phyloP scores from a whole-genome alignment of 2,329 filamentous ascomycete species.

The Fusarium staphyleae region DNA sequence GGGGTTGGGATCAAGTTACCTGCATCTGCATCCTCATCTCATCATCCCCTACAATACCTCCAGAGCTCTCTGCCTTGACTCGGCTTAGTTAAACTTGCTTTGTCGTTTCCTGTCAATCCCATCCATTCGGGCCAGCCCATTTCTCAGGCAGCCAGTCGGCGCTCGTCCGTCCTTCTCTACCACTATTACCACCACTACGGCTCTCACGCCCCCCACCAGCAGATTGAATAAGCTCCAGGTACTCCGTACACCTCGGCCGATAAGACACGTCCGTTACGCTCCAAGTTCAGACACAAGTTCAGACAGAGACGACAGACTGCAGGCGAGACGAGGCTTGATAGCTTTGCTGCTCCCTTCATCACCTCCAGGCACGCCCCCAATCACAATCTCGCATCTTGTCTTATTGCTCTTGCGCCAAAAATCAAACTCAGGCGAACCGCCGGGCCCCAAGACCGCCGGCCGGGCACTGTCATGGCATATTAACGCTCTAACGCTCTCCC shows the following conservation, averaged over 20 bases:
- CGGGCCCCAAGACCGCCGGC: slow-evolving; percentile 38
- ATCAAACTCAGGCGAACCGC: slow-evolving; percentile 36
- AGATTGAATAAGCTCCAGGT: not conserved
- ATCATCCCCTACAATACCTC: not conserved
- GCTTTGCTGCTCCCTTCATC: slow-evolving; percentile 11
- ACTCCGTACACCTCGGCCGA: slow-evolving; percentile 9
- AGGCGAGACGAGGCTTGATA: slow-evolving; percentile 33
- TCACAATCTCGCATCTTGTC: slow-evolving; percentile 37
- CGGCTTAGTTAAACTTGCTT: slow-evolving; percentile 25
- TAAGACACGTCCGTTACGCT: slow-evolving; percentile 28
- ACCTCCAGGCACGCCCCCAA: slow-evolving; percentile 28
- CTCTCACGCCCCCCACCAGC: slow-evolving; percentile 26
- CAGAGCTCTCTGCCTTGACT: slow-evolving; percentile 18
- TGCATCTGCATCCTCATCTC: slow-evolving; percentile 14
- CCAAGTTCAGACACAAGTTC: slow-evolving; percentile 19
- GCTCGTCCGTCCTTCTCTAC: slow-evolving; percentile 32
- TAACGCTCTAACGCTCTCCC: slow-evolving; percentile 37
- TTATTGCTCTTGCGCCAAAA: slow-evolving; percentile 38
- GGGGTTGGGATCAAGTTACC: slow-evolving; percentile 22
- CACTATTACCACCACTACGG: slow-evolving; percentile 25
- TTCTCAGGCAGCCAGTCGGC: slow-evolving; percentile 37
- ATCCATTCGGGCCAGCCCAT: slow-evolving; percentile 36
- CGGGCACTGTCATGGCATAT: slow-evolving; percentile 45
- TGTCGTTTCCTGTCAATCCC: slow-evolving; percentile 38
- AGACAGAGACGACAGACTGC: slow-evolving; percentile 25